Evolutionary conservation across 148 eudicot genomes (phyloP).

Genomic region (Polygonum maritimum): DNA sequence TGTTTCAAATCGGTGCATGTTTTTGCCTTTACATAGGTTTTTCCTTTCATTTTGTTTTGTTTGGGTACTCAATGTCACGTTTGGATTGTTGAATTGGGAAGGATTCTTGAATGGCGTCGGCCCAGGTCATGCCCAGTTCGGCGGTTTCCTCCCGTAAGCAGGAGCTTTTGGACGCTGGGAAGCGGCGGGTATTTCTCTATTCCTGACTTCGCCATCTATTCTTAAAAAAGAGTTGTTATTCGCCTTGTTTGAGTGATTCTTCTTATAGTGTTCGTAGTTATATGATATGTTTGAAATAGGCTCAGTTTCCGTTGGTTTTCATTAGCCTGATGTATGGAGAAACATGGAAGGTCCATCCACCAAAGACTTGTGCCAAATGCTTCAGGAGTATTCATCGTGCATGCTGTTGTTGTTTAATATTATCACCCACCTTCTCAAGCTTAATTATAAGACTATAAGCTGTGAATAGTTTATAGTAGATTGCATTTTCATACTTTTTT

Average conservation of each 20-base stretch:
- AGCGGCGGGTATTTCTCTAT: constrained; percentile 34
- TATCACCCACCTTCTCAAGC: not conserved
- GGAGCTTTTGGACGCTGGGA: constrained; percentile 81
- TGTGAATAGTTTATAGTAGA: not conserved
- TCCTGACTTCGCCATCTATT: not conserved
- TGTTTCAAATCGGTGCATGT: not conserved
- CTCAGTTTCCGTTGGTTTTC: not conserved
- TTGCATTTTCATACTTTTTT: constrained; percentile 7
- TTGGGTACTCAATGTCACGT: not conserved
- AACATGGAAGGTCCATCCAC: not conserved
- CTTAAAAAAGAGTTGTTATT: not conserved
- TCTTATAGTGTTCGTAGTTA: not conserved
- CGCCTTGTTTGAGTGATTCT: not conserved
- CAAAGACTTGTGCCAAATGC: not conserved
- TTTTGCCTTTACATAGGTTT: not conserved
- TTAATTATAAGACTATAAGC: not conserved
- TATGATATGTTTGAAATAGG: not conserved
- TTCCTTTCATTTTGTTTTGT: not conserved
- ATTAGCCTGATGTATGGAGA: not conserved
- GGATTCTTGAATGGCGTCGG: constrained; percentile 45
- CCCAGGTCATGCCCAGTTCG: constrained; percentile 39
- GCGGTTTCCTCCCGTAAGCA: constrained; percentile 37
- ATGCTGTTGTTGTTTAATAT: not conserved
- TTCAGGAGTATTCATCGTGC: not conserved
- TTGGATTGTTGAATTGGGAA: constrained; percentile 14